These are phyloP conservation scores for Plectosphaerella sp. DNA, from an alignment of 2,329 filamentous ascomycete species.

Conservation along the genomic window DNA sequence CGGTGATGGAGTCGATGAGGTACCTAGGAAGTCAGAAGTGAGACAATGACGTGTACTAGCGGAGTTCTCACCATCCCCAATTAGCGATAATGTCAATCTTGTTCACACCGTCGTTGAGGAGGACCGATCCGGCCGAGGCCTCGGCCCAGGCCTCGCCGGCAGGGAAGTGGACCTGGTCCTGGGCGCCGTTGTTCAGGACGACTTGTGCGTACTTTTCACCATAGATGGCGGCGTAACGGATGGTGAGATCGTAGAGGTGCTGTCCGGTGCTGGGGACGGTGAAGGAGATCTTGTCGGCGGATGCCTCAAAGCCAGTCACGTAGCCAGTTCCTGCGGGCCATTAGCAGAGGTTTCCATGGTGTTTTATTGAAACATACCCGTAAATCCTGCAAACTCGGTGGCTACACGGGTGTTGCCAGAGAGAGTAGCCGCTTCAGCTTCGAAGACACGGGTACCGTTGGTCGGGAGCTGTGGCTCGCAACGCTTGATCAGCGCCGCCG, in stretches of 20 bases:
- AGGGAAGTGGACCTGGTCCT: slow-evolving; percentile 33
- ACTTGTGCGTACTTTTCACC: slow-evolving; percentile 40
- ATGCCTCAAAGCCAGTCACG: slow-evolving; percentile 38
- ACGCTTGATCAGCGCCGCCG: slow-evolving; percentile 1
- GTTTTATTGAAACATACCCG: slow-evolving; percentile 17
- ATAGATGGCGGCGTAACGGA: slow-evolving; percentile 39
- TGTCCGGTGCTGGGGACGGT: slow-evolving; percentile 24
- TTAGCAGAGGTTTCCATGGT: not conserved
- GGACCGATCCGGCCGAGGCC: slow-evolving; percentile 36
- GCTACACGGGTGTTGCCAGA: slow-evolving; percentile 31
- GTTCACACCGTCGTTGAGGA: slow-evolving; percentile 36
- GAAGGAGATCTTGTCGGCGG: slow-evolving; percentile 38
- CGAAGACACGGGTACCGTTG: slow-evolving; percentile 14
- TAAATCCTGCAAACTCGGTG: slow-evolving; percentile 31
- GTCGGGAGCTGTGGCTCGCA: not conserved
- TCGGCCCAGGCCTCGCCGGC: slow-evolving; percentile 31
- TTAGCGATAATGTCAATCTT: slow-evolving; percentile 40
- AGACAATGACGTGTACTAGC: no score
- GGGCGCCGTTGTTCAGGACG: slow-evolving; percentile 35
- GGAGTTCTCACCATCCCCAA: slow-evolving; percentile 37
- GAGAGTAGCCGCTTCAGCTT: slow-evolving; percentile 37
- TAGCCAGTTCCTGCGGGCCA: slow-evolving; percentile 36
- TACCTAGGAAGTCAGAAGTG: slow-evolving; percentile 18
- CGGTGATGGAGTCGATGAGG: slow-evolving; percentile 37
- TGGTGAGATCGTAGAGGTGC: slow-evolving; percentile 36